These are phyloP conservation scores for Chytridium lagenaria DNA, from an alignment of 371 early-diverging fungal species.

Conservation along the genomic window DNA sequence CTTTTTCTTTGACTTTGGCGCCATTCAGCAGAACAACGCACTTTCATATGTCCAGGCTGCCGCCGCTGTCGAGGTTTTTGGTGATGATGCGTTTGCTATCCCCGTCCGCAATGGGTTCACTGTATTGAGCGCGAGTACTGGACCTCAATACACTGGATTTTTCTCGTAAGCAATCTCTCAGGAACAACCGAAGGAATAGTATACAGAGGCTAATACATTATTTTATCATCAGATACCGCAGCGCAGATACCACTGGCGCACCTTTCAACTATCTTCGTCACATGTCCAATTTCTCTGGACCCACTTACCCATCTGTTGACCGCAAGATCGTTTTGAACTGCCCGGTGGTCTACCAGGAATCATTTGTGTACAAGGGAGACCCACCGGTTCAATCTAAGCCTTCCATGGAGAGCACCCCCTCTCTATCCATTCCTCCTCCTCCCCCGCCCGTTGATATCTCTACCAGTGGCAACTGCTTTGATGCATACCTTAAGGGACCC, in stretches of 20 bases:
- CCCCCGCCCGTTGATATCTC: not conserved
- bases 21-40: not conserved
- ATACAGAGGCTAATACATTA: not conserved
- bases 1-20: slow-evolving; percentile 28
- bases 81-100: not conserved
- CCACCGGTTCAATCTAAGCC: not conserved
- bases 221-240: not conserved
- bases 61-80: slow-evolving; percentile 20
- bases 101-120: slow-evolving; percentile 12
- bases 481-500: slow-evolving; percentile 1
- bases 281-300: not conserved
- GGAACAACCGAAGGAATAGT: not conserved
- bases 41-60: slow-evolving; percentile 13
- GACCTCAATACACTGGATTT: slow-evolving; percentile 5
- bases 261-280: slow-evolving; percentile 18
- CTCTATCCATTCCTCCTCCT: slow-evolving; percentile 9
- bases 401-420: not conserved
- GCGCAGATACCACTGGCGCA: slow-evolving; percentile 1
- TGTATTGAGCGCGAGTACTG: slow-evolving; percentile 1
- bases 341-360: slow-evolving; percentile 20
- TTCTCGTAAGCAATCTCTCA: slow-evolving; percentile 14
- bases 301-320: not conserved
- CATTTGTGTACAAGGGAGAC: slow-evolving; percentile 12
- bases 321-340: slow-evolving; percentile 22
- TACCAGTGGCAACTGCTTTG: not conserved